These are phyloP conservation scores for Flaveria ramosissima DNA, from an alignment of 129 eudicot species.

Conservation along the genomic window DNA sequence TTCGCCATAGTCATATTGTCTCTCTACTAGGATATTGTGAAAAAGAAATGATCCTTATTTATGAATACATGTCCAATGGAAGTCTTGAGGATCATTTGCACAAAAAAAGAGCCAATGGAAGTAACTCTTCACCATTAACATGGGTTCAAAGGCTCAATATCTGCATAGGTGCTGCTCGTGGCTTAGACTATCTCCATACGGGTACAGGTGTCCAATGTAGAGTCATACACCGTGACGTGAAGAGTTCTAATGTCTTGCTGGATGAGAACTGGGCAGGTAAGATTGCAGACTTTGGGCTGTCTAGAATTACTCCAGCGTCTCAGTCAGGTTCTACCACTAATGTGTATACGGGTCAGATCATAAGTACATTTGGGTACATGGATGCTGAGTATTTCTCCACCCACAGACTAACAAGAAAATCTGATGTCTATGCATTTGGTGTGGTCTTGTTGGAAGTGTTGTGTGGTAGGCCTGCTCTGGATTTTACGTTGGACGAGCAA, in stretches of 20 bases:
- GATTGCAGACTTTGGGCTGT: constrained; percentile 40
- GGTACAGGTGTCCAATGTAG: constrained; percentile 27
- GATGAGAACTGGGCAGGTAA: constrained; percentile 35
- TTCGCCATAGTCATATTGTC: constrained; percentile 38
- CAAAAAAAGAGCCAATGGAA: not conserved
- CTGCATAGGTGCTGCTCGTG: constrained; percentile 41
- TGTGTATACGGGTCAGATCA: constrained; percentile 28
- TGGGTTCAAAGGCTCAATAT: constrained; percentile 39
- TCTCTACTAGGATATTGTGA: constrained; percentile 36
- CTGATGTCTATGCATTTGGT: constrained; percentile 54
- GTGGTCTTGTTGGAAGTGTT: constrained; percentile 46
- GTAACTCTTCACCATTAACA: not conserved
- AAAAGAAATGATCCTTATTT: constrained; percentile 33
- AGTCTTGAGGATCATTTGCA: constrained; percentile 35
- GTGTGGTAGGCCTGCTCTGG: constrained; percentile 53
- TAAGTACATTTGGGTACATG: constrained; percentile 37
- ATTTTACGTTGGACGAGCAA: constrained; percentile 38
- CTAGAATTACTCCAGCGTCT: constrained; percentile 28
- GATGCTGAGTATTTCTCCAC: constrained; percentile 42
- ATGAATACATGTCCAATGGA: constrained; percentile 38
- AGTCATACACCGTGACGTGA: constrained; percentile 40
- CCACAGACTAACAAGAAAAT: constrained; percentile 38
- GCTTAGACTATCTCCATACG: constrained; percentile 46
- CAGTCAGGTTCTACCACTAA: constrained; percentile 24
- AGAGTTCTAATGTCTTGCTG: constrained; percentile 39